phyloP scores from a whole-genome alignment of 2,329 filamentous ascomycete genomes.

The Monosporascus cannonballus region DNA sequence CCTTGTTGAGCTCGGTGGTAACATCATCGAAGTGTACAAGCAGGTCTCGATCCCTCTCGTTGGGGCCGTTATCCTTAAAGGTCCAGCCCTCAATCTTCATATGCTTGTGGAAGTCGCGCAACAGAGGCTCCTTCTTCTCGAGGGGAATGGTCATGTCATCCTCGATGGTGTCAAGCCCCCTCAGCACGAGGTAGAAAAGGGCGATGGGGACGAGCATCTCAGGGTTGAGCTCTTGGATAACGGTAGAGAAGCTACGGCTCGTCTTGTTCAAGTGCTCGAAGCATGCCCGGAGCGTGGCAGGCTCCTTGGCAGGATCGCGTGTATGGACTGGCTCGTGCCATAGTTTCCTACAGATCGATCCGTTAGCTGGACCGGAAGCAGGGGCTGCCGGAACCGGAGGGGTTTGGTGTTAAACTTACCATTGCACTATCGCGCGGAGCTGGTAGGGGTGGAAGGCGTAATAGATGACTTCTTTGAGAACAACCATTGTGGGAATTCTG shows the following conservation, averaged over 20 bases:
- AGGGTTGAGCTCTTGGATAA: conserved; percentile 93
- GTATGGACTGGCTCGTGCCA: conserved; percentile 94
- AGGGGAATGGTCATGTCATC: conserved; percentile 93
- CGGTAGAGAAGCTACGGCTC: conserved; percentile 85
- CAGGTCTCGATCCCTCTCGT: conserved; percentile 91
- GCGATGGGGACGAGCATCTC: conserved; percentile 85
- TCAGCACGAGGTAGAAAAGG: conserved; percentile 88
- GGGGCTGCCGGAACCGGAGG: neutral
- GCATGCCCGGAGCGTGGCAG: conserved; percentile 68
- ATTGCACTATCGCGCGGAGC: conserved; percentile 81
- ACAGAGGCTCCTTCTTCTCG: conserved; percentile 74
- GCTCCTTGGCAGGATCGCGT: conserved; percentile 71
- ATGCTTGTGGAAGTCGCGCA: conserved; percentile 74
- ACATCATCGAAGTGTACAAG: conserved; percentile 89
- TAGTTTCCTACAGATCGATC: conserved; percentile 64
- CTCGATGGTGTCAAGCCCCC: conserved; percentile 95
- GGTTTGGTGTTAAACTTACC: conserved; percentile 45
- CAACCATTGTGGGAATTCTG: conserved; percentile 44
- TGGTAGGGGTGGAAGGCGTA: conserved; percentile 69
- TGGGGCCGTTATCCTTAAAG: conserved; percentile 75
- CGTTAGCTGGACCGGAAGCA: conserved; percentile 1
- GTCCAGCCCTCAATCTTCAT: conserved; percentile 86
- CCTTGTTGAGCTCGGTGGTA: conserved; percentile 76
- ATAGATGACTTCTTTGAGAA: conserved; percentile 54
- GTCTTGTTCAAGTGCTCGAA: conserved; percentile 82